Base-by-base conservation (phyloP, 805 yeast species). In the Hanseniaspora pseudoguilliermondii region DNA sequence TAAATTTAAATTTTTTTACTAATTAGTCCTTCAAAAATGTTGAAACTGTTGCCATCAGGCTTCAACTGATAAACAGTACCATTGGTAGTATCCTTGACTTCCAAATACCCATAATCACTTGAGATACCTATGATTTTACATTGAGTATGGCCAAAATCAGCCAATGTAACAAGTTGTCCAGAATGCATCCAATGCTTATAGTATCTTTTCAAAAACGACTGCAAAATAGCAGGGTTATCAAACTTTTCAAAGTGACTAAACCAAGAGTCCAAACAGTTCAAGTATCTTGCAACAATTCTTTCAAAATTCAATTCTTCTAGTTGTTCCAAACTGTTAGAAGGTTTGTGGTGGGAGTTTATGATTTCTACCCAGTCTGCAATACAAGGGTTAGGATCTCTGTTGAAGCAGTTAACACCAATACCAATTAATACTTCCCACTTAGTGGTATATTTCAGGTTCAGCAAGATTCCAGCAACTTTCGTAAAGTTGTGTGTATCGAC, bases 41-140 rank as follows among this genome's bases (percentile, higher is more conserved):
- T 97, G 64, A 93, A 93, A 3, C 97, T 87, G 66, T 93, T 93
- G 0, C 99, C 98, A 68, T 93, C 98, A 0, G 99, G 97, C 67
- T 90, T 97, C 48, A 93, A 71, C 61, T 87, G 84, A 60, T 76
- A 82, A 5, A 64, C 71, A 43, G 72, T 75, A 0, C 87, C 86
- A 1, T 83, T 79, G 16, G 72, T 71, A 13, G 61, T 64, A 23
- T 75, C 76, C 58, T 80, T 82, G 2, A 86, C 98, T 15, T 82
- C 69, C 57, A 93, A 70, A 71, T 90, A 72, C 0, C 98, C 99
- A 68, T 83, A 85, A 55, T 89, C 95, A 2, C 75, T 72, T 0
- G 95, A 83, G 47, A 93, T 90, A 1, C 98, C 98, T 42, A 75
- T 70, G 49, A 93, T 81, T 43, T 71, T 74, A 8, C 95, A 93